phyloP scores from a whole-genome alignment of 192 early-diverging fungal species.

The Coemansia sp. region DNA sequence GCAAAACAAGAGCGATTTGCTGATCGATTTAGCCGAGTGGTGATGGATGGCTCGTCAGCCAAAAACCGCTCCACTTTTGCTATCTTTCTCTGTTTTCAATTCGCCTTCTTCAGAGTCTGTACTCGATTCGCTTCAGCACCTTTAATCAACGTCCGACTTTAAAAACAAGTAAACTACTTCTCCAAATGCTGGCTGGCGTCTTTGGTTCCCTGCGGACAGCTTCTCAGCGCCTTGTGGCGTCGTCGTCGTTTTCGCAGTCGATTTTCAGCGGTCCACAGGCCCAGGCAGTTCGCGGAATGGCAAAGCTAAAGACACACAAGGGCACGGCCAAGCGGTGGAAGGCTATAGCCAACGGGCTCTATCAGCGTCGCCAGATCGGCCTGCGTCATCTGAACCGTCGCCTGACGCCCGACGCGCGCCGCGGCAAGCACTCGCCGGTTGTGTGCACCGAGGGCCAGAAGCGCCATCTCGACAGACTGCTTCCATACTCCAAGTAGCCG shows the following conservation, averaged over 20 bases:
- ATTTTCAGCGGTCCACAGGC: slow-evolving; percentile 39
- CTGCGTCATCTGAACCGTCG: slow-evolving; percentile 45
- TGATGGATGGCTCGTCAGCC: no score
- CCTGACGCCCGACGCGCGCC: slow-evolving; percentile 34
- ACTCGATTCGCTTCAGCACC: not conserved
- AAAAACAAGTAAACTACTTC: no score
- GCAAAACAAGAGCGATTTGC: no score
- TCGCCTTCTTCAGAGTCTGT: not conserved
- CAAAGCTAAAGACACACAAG: slow-evolving; percentile 54
- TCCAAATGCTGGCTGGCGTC: slow-evolving; percentile 29
- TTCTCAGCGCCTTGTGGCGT: slow-evolving; percentile 15
- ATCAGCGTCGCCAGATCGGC: slow-evolving; percentile 40
- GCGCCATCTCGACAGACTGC: slow-evolving; percentile 44
- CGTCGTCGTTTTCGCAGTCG: slow-evolving; percentile 7
- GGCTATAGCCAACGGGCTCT: slow-evolving; percentile 41
- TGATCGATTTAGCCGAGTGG: no score
- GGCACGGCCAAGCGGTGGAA: slow-evolving; percentile 51
- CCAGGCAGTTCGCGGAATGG: slow-evolving; percentile 41
- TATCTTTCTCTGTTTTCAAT: not conserved
- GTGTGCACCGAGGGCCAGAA: slow-evolving; percentile 41
- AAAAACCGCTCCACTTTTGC: not conserved
- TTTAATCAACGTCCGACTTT: not conserved
- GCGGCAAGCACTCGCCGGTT: slow-evolving; percentile 45
- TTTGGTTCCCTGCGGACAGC: slow-evolving; percentile 20
- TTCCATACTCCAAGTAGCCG: slow-evolving; percentile 33